Percentiles rank a stretch among this genome's conserved stretches.
phyloP scores from a whole-genome alignment of 805 yeast species.

The Cyberlindnera amylophila region DNA sequence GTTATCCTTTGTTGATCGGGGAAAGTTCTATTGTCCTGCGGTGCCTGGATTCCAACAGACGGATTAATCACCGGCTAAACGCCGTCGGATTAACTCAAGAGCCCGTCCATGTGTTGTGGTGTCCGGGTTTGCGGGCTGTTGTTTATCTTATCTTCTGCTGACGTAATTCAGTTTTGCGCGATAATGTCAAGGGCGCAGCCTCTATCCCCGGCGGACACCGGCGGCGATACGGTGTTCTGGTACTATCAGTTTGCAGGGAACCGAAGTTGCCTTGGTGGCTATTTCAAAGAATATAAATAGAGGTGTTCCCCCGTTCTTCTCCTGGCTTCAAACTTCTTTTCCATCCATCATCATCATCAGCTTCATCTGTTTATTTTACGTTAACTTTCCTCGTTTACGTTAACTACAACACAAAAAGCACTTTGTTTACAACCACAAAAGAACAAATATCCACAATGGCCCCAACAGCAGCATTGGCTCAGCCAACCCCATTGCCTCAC shows the following conservation, averaged over 20 bases:
- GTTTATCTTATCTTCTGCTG: not conserved
- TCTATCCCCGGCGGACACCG: not conserved
- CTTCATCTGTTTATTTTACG: not conserved
- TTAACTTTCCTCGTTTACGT: not conserved
- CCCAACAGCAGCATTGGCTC: constrained; percentile 28
- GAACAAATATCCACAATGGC: constrained; percentile 18
- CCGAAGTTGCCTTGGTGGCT: not conserved
- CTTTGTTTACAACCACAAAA: not conserved
- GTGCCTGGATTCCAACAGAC: too few species aligned
- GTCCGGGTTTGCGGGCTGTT: not conserved
- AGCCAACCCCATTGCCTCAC: constrained; percentile 7
- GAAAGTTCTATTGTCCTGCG: too few species aligned
- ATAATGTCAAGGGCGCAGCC: not conserved
- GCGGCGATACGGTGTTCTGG: too few species aligned
- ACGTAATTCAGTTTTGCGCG: not conserved
- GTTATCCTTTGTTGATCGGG: too few species aligned
- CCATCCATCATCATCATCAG: not conserved
- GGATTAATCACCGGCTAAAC: too few species aligned
- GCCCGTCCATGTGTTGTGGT: not conserved
- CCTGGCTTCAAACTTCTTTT: not conserved
- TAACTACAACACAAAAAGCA: too few species aligned
- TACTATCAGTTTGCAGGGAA: not conserved
- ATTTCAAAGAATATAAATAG: not conserved
- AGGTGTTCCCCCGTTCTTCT: not conserved
- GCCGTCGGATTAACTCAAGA: too few species aligned